Percentiles rank a stretch among this genome's conserved stretches.
Evolutionary conservation across 1,284 basidiomycete genomes (phyloP).

Genomic region (Lignosus rhinocerotis): DNA sequence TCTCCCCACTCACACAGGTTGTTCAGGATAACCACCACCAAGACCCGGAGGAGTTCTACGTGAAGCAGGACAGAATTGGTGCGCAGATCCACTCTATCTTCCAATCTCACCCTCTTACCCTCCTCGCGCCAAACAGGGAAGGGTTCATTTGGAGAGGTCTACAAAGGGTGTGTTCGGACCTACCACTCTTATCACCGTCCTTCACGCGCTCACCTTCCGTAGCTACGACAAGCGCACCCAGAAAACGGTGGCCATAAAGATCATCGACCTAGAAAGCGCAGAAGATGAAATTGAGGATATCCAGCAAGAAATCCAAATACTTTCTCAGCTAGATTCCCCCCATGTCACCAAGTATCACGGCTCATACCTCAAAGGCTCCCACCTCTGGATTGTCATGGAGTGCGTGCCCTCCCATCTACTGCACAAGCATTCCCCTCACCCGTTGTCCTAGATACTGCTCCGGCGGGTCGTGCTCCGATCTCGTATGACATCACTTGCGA

Average conservation of each 20-base stretch:
- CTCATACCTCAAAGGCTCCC: constrained; percentile 91
- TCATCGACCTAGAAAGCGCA: constrained; percentile 97
- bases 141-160: constrained; percentile 97
- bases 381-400: constrained; percentile 99
- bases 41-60: constrained; percentile 94
- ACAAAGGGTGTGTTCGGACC: constrained; percentile 72
- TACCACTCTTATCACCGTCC: constrained; percentile 3
- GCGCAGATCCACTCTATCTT: constrained; percentile 31
- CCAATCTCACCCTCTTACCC: background rate
- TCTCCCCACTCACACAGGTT: constrained; percentile 3
- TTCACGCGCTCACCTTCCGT: constrained; percentile 8
- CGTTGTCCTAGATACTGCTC: constrained; percentile 69
- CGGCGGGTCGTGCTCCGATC: constrained; percentile 82
- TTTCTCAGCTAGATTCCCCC: constrained; percentile 95
- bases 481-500: constrained; percentile 48
- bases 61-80: constrained; percentile 97
- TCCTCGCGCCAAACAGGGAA: constrained; percentile 61
- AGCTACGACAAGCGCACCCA: constrained; percentile 93
- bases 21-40: constrained; percentile 64
- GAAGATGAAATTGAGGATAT: constrained; percentile 99
- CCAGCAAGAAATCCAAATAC: constrained; percentile 97
- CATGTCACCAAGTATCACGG: constrained; percentile 98
- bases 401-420: constrained; percentile 42
- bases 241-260: constrained; percentile 96
- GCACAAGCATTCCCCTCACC: constrained; percentile 8